Evolutionary conservation across 768 basidiomycete genomes (phyloP).

Genomic region (Calocybe indica): DNA sequence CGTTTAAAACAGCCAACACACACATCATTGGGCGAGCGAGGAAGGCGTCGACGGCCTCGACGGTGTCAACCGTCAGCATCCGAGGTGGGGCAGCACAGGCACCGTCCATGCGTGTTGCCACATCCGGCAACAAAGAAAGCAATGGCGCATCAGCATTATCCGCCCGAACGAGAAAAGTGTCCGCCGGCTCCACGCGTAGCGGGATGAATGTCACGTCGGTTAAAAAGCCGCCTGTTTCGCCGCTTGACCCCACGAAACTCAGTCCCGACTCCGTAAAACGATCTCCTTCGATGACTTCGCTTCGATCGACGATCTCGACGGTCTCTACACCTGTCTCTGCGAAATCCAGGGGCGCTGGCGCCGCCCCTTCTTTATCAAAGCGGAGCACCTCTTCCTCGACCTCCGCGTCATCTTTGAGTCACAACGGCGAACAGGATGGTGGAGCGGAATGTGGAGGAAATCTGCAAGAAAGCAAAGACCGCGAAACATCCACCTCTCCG

Average conservation of each 20-base stretch:
- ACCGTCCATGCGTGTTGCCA: slow-evolving; percentile 4
- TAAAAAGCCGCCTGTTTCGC: slow-evolving; percentile 26
- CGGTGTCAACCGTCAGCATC: slow-evolving; percentile 6
- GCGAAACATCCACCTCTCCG: too few species aligned
- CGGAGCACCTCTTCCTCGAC: too few species aligned
- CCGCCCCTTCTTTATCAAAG: too few species aligned
- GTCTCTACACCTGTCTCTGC: slow-evolving; percentile 21
- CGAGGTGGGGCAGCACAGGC: slow-evolving; percentile 6
- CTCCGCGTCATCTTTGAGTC: too few species aligned
- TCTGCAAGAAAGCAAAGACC: slow-evolving; percentile 9
- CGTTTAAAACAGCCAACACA: slow-evolving; percentile 41
- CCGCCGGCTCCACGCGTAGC: slow-evolving; percentile 16
- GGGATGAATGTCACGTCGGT: slow-evolving; percentile 12
- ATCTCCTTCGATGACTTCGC: slow-evolving; percentile 13
- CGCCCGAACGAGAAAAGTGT: slow-evolving; percentile 9
- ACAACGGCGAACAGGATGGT: slow-evolving; percentile 7
- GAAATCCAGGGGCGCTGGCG: slow-evolving; percentile 15
- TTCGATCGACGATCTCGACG: slow-evolving; percentile 17
- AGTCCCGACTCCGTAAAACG: slow-evolving; percentile 19
- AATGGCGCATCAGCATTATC: not conserved
- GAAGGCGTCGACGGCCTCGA: slow-evolving; percentile 21
- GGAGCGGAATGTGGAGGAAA: slow-evolving; percentile 5
- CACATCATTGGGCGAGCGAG: slow-evolving; percentile 19
- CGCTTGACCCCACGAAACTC: slow-evolving; percentile 23
- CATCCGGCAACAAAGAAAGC: not conserved